phyloP scores from a whole-genome alignment of 441 rosid species.

The Adansonia gregorii region DNA sequence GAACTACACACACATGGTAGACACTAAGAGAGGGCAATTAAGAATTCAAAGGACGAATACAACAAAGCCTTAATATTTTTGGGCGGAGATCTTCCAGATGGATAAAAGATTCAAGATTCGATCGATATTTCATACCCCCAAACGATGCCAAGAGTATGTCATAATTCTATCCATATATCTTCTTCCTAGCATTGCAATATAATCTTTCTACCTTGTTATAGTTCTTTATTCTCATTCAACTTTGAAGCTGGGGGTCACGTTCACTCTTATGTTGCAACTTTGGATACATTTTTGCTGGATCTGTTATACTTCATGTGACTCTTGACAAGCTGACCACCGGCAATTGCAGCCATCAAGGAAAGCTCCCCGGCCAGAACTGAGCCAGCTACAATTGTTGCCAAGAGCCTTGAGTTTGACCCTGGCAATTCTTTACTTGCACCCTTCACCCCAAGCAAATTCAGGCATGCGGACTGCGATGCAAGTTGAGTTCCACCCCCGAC shows the following conservation, averaged over 20 bases:
- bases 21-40: neutral
- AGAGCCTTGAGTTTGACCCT: slow-evolving; percentile 74
- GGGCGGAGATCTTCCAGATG: neutral
- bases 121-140: neutral
- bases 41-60: neutral
- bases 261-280: slow-evolving; percentile 29
- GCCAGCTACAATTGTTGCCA: slow-evolving; percentile 81
- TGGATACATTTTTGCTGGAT: slow-evolving; percentile 70
- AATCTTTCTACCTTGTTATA: neutral
- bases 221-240: too few relatives aligned
- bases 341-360: slow-evolving; percentile 88
- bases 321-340: slow-evolving; percentile 82
- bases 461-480: slow-evolving; percentile 89
- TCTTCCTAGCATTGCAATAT: neutral
- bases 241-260: slow-evolving; percentile 16
- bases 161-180: neutral
- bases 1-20: neutral
- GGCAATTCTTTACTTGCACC: slow-evolving; percentile 74
- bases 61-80: neutral
- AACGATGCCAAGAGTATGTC: neutral
- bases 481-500: slow-evolving; percentile 97
- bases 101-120: neutral
- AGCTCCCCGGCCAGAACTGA: slow-evolving; percentile 87
- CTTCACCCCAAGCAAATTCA: slow-evolving; percentile 81
- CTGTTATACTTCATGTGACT: slow-evolving; percentile 97